A percentile compares a stretch with the other conserved stretches of the same genome.
Conservation (phyloP, 2,329 filamentous ascomycete species). For the Celoporthe dispersa region DNA sequence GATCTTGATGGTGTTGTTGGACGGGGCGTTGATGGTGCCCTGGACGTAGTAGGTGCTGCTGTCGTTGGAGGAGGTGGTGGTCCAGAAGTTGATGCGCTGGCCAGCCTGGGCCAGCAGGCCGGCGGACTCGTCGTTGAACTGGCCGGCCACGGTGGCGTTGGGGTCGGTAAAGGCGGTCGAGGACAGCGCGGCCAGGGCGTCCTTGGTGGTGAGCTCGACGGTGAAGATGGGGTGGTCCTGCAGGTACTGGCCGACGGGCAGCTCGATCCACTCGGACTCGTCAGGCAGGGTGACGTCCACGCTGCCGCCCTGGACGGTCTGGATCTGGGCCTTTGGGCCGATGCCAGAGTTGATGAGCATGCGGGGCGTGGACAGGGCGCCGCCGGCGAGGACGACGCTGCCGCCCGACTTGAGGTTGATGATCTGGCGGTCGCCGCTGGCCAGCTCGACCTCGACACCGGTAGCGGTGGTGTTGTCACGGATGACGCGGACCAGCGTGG, state of each 20-base stretch:
- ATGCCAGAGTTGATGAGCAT: conserved; percentile 32
- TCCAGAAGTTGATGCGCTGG: conserved; percentile 54
- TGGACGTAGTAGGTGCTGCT: conserved; percentile 46
- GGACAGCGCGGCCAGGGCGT: conserved; percentile 22
- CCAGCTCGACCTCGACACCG: conserved; percentile 34
- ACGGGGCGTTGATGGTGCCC: conserved; percentile 50
- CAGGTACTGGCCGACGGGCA: conserved; percentile 34
- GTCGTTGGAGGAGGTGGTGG: conserved; percentile 46
- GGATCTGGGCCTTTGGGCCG: conserved; percentile 31
- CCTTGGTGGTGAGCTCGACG: conserved; percentile 38
- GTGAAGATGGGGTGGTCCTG: conserved; percentile 35
- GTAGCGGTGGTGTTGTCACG: conserved; percentile 32
- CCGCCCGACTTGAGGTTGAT: conserved; percentile 33
- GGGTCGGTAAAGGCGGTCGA: conserved; percentile 37
- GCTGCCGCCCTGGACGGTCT: conserved; percentile 30
- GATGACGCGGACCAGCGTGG: conserved; percentile 34
- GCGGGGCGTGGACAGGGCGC: conserved; percentile 34
- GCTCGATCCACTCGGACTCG: conserved; percentile 35
- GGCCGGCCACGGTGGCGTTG: conserved; percentile 37
- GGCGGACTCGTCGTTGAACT: conserved; percentile 40
- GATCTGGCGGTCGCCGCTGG: conserved; percentile 32
- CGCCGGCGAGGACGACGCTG: conserved; percentile 35
- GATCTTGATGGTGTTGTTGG: conserved; percentile 48
- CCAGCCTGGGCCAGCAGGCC: conserved; percentile 50
- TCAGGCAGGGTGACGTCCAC: conserved; percentile 32